Base-by-base conservation (phyloP, 768 basidiomycete species). In the Lyophyllum atratum region DNA sequence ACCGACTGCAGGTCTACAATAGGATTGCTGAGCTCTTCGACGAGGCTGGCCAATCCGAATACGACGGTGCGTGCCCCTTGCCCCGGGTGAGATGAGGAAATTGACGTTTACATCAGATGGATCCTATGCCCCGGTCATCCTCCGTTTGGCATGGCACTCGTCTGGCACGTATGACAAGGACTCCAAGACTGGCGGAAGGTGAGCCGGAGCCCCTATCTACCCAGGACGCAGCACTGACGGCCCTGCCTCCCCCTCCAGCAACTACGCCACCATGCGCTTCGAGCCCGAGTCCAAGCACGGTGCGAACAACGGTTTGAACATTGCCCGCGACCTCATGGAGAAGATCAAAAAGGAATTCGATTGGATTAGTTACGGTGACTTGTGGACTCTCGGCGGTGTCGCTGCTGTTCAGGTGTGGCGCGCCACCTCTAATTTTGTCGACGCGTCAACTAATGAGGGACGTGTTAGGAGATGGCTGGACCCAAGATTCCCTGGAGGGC, bases 181-280 rank as follows among this genome's bases (percentile, higher is more conserved):
- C 0, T 74, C 80, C 44, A 82, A 83, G 56, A 86, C 87, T 15
- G 92, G 92, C 58, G 92, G 92, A 74, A 93, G 92, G 92, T 86
- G 61, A 47, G 76, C 68, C 28, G 24, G 10, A 55, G 56, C 44
- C 44, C 29, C n/a, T 29, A 29, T 24, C 60, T 15, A 33, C 28
- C 21, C 34, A 37, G 14, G 58, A 45, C 46, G 29, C 25, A 39
- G 48, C 37, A 58, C 50, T 58, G 40, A 45, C 62, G 12, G 6
- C 34, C 12, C 34, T 37, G 3, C 34, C 6, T 19, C 24, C 52
- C 40, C 26, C 24, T 37, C 42, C 68, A 90, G 92, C 80, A 98
- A 99, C 82, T 95, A 93, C 63, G 96, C 97, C 2, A 98, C 96
- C 22, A 99, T 99, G 96, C 90, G 96, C 54, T 99, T 98, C 74